Conservation (phyloP, 1,284 basidiomycete species). For the Rugiboletus extremiorientalis region DNA sequence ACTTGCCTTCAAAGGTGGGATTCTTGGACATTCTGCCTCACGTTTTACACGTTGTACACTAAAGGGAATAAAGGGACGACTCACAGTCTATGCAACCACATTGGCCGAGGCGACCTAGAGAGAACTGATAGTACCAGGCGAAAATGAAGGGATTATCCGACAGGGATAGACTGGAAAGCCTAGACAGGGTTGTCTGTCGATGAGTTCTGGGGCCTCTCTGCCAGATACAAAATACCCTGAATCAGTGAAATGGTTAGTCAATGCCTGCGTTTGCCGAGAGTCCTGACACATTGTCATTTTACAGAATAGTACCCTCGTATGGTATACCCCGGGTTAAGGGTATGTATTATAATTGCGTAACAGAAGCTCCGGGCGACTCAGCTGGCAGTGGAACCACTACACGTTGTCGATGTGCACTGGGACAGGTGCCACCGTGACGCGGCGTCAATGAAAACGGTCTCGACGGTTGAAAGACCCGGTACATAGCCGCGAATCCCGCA, state of each 20-base stretch:
- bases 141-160: background rate
- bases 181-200: background rate
- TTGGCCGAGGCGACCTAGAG: background rate
- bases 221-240: background rate
- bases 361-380: background rate
- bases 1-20: background rate
- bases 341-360: background rate
- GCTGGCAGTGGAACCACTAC: background rate
- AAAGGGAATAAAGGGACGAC: conserved; percentile 1
- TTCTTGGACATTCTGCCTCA: conserved; percentile 9
- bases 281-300: too few relatives aligned
- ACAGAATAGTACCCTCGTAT: too few relatives aligned
- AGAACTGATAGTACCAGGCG: background rate
- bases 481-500: background rate
- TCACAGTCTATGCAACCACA: background rate
- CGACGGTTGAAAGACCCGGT: background rate
- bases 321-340: conserved; percentile 15
- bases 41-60: conserved; percentile 16
- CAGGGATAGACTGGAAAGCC: background rate
- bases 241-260: too few relatives aligned
- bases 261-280: too few relatives aligned
- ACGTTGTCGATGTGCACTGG: too few relatives aligned
- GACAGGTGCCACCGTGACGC: background rate
- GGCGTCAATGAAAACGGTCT: background rate
- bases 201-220: background rate